Evolutionary conservation across 2,329 filamentous ascomycete species (phyloP), one percentile per base, ranked within the genome.

Genomic region (Calonectria hawksworthii): DNA sequence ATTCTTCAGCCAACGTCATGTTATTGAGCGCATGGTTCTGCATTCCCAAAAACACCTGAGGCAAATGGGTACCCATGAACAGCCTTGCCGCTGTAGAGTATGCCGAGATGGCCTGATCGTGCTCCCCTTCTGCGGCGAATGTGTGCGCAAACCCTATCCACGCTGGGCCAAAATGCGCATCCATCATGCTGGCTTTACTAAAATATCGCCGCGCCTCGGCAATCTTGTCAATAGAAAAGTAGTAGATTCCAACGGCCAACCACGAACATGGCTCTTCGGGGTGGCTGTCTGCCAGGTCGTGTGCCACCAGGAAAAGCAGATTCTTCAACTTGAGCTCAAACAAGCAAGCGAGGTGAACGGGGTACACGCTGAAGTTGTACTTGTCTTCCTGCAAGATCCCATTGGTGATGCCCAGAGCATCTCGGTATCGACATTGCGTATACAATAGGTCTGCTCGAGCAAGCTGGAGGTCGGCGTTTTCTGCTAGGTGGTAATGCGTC

Each of bases 101-200:
- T 0, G 98, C 97, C 11, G 96, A 98, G 76, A 99, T 98, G 63
- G 97, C 97, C 86, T 99, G 97, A 84, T 99, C 97, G 84, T 99
- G 96, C 85, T 99, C 97, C 68, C 97, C 97, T 84, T 99, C 97
- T 14, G 96, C 96, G 1, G 97, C 97, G 83, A 99, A 99, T 0
- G 97, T 99, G 84, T 99, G 98, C 1, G 97, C 97, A 83, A 99
- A 99, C 1, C 98, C 97, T 77, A 99, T 99, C 97, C 97, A 99
- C 4, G 97, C 97, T 1, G 97, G 95, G 0, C 96, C 96, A 81
- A 98, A 99, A 86, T 99, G 96, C 9, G 96, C 95, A 82, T 99
- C 96, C 93, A 99, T 96, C 88, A 99, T 94, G 78, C 95, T 98
- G 6, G 98, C 95, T 86, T 99, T 99, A 82, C 95, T 98, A 85